A percentile compares a stretch with the other conserved stretches of the same genome.
Evolutionary conservation across 371 early-diverging fungal species (phyloP).

Genomic region (Mortierella sp.): DNA sequence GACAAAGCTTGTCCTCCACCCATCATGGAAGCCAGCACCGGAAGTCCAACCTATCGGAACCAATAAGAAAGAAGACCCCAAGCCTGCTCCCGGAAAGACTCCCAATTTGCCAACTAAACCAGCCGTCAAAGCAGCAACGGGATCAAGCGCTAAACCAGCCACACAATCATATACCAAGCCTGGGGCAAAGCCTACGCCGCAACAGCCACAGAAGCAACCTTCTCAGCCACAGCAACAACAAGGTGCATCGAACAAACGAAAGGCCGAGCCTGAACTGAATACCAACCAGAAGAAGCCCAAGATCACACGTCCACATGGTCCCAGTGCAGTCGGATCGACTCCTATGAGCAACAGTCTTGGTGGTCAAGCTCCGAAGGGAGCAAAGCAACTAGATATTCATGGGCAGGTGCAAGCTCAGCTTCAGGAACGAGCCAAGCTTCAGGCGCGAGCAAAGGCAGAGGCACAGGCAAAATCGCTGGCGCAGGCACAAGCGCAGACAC

Average conservation of each 20-base stretch:
- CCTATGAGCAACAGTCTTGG: slow-evolving; percentile 30
- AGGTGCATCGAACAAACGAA: slow-evolving; percentile 32
- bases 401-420: neutral
- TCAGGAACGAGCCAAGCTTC: neutral
- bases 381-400: slow-evolving; percentile 17
- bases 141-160: neutral
- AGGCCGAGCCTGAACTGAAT: slow-evolving; percentile 30
- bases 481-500: slow-evolving; percentile 12
- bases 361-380: slow-evolving; percentile 9
- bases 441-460: neutral
- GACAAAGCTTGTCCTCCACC: slow-evolving; percentile 31
- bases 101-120: slow-evolving; percentile 3
- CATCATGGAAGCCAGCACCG: slow-evolving; percentile 45
- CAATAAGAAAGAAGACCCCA: neutral
- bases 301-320: slow-evolving; percentile 34
- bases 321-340: slow-evolving; percentile 21
- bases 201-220: slow-evolving; percentile 33
- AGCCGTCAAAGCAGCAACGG: neutral
- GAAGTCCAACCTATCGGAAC: slow-evolving; percentile 16
- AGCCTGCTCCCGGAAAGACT: slow-evolving; percentile 1
- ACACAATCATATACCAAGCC: slow-evolving; percentile 13
- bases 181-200: slow-evolving; percentile 12
- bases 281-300: slow-evolving; percentile 37
- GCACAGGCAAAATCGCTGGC: neutral
- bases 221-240: slow-evolving; percentile 22